Evolutionary conservation across 2,329 filamentous ascomycete species (phyloP).

Genomic region (Macrophomina phaseolina): DNA sequence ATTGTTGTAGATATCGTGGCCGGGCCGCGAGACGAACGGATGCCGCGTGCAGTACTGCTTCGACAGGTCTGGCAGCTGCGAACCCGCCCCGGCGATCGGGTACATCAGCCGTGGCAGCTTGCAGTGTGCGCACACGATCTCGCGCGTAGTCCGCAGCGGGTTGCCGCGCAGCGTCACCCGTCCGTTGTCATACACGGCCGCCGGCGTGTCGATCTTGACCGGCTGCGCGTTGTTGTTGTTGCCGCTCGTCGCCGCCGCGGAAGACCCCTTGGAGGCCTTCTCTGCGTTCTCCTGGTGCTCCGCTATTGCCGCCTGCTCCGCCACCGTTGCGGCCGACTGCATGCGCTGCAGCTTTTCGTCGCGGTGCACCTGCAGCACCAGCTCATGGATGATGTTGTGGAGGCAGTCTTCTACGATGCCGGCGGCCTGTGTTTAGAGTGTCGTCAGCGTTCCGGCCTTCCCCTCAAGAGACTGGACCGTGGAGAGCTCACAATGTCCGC

Average conservation of each 20-base stretch:
- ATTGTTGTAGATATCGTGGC: constrained; percentile 82
- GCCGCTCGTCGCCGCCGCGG: no score
- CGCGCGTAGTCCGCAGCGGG: constrained; percentile 71
- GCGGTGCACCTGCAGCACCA: constrained; percentile 75
- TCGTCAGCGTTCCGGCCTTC: no score
- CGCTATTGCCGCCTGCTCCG: constrained; percentile 45
- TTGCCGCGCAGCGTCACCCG: constrained; percentile 73
- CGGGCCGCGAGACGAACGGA: constrained; percentile 76
- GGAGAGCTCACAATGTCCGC: constrained; percentile 19
- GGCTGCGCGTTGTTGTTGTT: constrained; percentile 49
- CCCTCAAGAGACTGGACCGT: background rate
- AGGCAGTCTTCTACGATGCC: constrained; percentile 74
- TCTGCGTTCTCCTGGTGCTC: constrained; percentile 60
- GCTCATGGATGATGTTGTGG: constrained; percentile 77
- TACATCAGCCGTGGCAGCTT: constrained; percentile 75
- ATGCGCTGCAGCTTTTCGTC: constrained; percentile 76
- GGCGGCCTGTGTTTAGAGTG: constrained; percentile 35
- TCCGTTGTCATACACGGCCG: constrained; percentile 72
- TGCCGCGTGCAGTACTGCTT: constrained; percentile 78
- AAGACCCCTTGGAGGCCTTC: constrained; percentile 48
- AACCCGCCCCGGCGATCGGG: constrained; percentile 73
- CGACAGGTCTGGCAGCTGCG: constrained; percentile 65
- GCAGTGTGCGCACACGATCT: constrained; percentile 76
- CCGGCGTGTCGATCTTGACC: constrained; percentile 64
- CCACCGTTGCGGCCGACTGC: constrained; percentile 63